Evolutionary conservation across 306 rosid species (phyloP), one percentile per base, ranked within the genome.

Genomic region (Quillaja saponaria): DNA sequence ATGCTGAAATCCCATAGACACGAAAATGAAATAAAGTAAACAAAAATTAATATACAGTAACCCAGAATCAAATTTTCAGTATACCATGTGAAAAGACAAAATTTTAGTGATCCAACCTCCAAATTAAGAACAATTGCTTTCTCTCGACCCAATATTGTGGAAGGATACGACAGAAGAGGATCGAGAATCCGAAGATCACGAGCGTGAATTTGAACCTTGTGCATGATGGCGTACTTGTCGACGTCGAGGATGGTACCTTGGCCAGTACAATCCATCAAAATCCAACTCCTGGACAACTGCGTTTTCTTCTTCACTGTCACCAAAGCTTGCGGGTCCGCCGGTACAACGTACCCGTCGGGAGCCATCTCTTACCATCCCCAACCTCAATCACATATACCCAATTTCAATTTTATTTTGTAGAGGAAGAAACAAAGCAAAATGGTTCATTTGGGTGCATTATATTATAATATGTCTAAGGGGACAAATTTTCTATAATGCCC

Each of bases 161-260:
- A 92, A 4, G 96, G 98, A 65, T 92, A 86, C 55, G 96, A 88
- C 41, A 88, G 87, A 54, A 92, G 55, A 47, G 98, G 96, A 56
- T 92, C 98, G 40, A 92, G 85, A 58, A 92, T 92, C 47, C 96
- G 78, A 34, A 92, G 98, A 74, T 92, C 98, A 54, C 98, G 90
- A 8, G 98, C 96, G 61, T 92, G 95, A 76, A 92, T 92, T 66
- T 92, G 79, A 31, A 82, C 95, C 40, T 96, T 53, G 54, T 88
- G 88, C 98, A 86, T 92, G 69, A 92, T 84, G 7, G 85, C 94
- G 49, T 92, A 81, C 70, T 92, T 92, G 75, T 92, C 98, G 38
- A 79, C 83, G 15, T 92, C 98, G 25, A 92, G 80, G 57, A 84
- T 53, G 4, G 87, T 71, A 16, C 88, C 87, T 35, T 86, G 76